phyloP scores from a whole-genome alignment of 345 rosid genomes.

The Lepidium africanum region DNA sequence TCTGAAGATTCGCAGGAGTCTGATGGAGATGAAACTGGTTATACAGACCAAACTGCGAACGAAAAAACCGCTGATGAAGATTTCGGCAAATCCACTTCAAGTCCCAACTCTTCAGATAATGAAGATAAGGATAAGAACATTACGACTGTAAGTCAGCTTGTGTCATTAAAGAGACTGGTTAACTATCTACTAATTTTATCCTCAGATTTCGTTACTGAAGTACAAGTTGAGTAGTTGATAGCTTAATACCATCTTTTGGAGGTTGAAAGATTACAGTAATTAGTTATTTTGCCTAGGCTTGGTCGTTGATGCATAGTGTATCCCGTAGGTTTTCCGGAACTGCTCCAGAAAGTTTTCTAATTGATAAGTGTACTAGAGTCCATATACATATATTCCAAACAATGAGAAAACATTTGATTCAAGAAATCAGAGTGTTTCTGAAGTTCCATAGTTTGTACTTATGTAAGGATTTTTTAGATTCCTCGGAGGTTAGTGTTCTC shows the following conservation, averaged over 20 bases:
- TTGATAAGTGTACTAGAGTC: not conserved
- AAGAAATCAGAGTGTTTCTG: not conserved
- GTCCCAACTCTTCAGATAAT: conserved; percentile 21
- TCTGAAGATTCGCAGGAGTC: conserved; percentile 32
- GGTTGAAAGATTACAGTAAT: not conserved
- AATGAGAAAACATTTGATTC: not conserved
- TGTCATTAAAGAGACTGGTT: conserved; percentile 19
- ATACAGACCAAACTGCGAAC: conserved; percentile 27
- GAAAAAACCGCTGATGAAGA: conserved; percentile 24
- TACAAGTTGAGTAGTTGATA: not conserved
- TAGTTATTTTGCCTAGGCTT: not conserved
- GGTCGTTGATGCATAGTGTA: not conserved
- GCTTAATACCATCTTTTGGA: not conserved
- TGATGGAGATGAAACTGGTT: conserved; percentile 34
- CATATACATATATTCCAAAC: not conserved
- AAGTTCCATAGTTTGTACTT: not conserved
- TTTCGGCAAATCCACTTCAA: conserved; percentile 19
- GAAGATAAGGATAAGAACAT: conserved; percentile 29
- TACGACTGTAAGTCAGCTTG: conserved; percentile 25
- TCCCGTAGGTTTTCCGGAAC: not conserved
- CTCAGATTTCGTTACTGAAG: not conserved
- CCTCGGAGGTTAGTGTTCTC: not conserved
- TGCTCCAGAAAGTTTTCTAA: not conserved
- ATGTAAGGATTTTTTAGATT: not conserved
- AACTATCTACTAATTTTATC: not conserved